phyloP scores from a whole-genome alignment of 75 land plant genomes.

The Cunninghamia lanceolata region DNA sequence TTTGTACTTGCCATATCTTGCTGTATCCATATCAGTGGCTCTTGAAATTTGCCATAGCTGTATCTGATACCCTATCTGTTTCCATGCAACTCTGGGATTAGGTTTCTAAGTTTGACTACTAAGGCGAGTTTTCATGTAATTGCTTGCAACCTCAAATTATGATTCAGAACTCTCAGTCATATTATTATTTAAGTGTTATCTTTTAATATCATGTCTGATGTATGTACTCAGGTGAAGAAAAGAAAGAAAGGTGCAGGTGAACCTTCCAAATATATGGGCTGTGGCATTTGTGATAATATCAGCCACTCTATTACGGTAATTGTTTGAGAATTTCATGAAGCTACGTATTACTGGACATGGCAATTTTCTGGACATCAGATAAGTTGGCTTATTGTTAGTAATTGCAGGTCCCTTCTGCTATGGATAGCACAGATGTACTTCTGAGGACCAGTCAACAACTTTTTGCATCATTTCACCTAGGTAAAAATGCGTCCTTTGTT shows the following conservation, averaged over 20 bases:
- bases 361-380: neutral
- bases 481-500: slow-evolving; percentile 23
- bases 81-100: neutral
- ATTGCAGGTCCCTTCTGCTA: slow-evolving; percentile 72
- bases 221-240: slow-evolving; percentile 68
- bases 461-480: slow-evolving; percentile 65
- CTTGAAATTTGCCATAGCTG: too few relatives aligned
- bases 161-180: neutral
- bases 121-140: neutral
- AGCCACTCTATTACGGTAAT: slow-evolving; percentile 88
- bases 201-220: neutral
- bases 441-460: slow-evolving; percentile 66
- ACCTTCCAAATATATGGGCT: slow-evolving; percentile 93
- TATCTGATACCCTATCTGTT: too few relatives aligned
- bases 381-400: neutral
- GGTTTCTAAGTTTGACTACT: neutral
- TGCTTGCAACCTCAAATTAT: neutral
- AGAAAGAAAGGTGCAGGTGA: slow-evolving; percentile 83
- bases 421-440: slow-evolving; percentile 66
- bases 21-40: too few relatives aligned
- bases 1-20: too few relatives aligned
- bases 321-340: neutral
- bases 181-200: neutral
- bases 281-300: slow-evolving; percentile 90
- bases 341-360: neutral